These are phyloP conservation scores for Candida vaughaniae DNA, from an alignment of 805 yeast species.

Conservation along the genomic window DNA sequence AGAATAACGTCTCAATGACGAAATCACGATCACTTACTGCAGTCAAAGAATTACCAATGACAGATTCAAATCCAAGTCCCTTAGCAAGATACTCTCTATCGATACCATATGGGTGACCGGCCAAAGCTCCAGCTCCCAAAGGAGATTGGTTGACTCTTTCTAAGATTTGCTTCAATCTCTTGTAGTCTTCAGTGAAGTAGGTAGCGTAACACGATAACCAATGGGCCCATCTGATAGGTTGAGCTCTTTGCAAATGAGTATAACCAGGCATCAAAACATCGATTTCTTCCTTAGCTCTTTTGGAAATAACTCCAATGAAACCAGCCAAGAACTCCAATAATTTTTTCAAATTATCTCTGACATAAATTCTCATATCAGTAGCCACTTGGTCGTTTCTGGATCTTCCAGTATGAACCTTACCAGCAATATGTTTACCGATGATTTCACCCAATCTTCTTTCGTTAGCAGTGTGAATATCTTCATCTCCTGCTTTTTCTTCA, in stretches of 20 bases:
- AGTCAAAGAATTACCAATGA: slow-evolving; percentile 93
- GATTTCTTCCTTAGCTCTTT: slow-evolving; percentile 82
- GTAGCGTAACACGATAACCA: slow-evolving; percentile 96
- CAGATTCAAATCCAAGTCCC: slow-evolving; percentile 76
- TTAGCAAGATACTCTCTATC: slow-evolving; percentile 87
- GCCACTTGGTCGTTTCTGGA: slow-evolving; percentile 99
- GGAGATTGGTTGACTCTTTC: slow-evolving; percentile 87
- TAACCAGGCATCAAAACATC: slow-evolving; percentile 98
- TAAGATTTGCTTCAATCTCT: slow-evolving; percentile 77
- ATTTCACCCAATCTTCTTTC: slow-evolving; percentile 97
- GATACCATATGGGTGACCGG: slow-evolving; percentile 99
- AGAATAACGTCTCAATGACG: slow-evolving; percentile 91
- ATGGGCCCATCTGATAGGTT: slow-evolving; percentile 99
- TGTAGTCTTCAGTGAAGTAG: slow-evolving; percentile 85
- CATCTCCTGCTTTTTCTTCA: slow-evolving; percentile 84
- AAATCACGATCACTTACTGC: slow-evolving; percentile 98
- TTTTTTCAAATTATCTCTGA: slow-evolving; percentile 73
- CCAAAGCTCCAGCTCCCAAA: slow-evolving; percentile 95
- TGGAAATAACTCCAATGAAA: slow-evolving; percentile 65
- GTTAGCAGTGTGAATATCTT: slow-evolving; percentile 98
- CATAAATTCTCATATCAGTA: slow-evolving; percentile 96
- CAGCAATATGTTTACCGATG: slow-evolving; percentile 90
- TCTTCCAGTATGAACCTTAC: slow-evolving; percentile 99
- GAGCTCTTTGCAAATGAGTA: slow-evolving; percentile 97
- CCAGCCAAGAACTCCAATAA: slow-evolving; percentile 53